phyloP scores from a whole-genome alignment of 495 filamentous ascomycete genomes.

The Hypoxylon trugodes region DNA sequence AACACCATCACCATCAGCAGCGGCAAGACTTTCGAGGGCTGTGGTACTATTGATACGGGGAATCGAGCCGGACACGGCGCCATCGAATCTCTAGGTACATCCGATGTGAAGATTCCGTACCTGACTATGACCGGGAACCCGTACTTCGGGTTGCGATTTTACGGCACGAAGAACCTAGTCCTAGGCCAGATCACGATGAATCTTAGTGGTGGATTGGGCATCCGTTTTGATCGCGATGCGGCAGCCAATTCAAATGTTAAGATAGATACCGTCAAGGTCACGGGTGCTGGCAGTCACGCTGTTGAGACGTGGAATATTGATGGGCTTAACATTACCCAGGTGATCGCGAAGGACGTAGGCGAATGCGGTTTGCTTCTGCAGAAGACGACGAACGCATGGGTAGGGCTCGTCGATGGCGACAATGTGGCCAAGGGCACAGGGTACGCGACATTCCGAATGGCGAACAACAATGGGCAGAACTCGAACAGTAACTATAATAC shows the following conservation, averaged over 20 bases:
- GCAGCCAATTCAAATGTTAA: constrained; percentile 54
- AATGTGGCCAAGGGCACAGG: constrained; percentile 54
- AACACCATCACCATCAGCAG: constrained; percentile 58
- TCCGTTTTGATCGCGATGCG: constrained; percentile 56
- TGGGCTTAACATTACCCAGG: constrained; percentile 49
- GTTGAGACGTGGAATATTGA: constrained; percentile 61
- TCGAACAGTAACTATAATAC: constrained; percentile 51
- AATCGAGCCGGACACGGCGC: constrained; percentile 51
- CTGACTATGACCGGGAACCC: constrained; percentile 57
- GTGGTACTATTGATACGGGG: constrained; percentile 57
- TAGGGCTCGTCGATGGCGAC: constrained; percentile 55
- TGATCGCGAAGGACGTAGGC: constrained; percentile 55
- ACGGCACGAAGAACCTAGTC: constrained; percentile 47
- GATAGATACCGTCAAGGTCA: constrained; percentile 53
- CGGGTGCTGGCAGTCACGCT: constrained; percentile 53
- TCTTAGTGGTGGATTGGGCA: constrained; percentile 55
- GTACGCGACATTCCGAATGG: constrained; percentile 57
- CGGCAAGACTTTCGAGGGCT: constrained; percentile 59
- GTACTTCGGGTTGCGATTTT: constrained; percentile 58
- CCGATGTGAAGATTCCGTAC: constrained; percentile 53
- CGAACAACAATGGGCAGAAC: constrained; percentile 55
- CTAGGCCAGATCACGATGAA: constrained; percentile 56
- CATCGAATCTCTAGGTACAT: constrained; percentile 50
- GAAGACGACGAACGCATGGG: constrained; percentile 51
- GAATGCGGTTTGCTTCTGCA: constrained; percentile 56